Base-by-base conservation (phyloP, 2,329 filamentous ascomycete genomes). In the Penicillium paneum region DNA sequence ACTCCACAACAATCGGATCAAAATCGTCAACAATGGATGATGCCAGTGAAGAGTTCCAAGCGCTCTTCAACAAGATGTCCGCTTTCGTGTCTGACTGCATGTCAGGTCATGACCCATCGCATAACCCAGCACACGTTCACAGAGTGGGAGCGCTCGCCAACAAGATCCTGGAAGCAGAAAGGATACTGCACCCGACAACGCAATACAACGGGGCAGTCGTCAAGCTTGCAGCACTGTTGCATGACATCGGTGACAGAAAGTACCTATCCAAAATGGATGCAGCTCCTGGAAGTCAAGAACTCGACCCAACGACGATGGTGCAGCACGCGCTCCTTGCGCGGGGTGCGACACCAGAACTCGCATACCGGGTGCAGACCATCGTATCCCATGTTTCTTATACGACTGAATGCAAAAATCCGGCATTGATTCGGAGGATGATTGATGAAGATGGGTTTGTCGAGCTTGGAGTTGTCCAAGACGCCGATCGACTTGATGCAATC, bases 401-500 rank as follows among this genome's bases (percentile, higher is more conserved):
- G 3, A 81, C 82, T 60, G 92, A 97, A 73, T 77, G 83, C 45
- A 64, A 66, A n/a, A 79, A 91, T 66, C 86, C 87, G 1, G 74
- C 73, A 6, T 73, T 75, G 12, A 85, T 90, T 8, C 72, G 72
- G n/a, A 72, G 75, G 1, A 77, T 92, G n/a, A 77, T 95, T n/a
- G 69, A 68, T 6, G 67, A 74, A 29, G 63, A 66, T 7, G 67
- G 67, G 4, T 78, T 89, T 69, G 90, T 90, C 1, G 90, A 94
- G 71, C 77, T 94, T 32, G 91, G 84, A 0, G 83, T 96, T 44
- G 91, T 97, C 31, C 92, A 97, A 74, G 93, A 97, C 72, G 92
- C 92, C 4, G 93, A 97, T 76, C 81, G 92, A 7, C 78, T 97
- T n/a, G 93, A 97, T 74, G 89, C 91, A 4, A 86, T 97, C 46